These are phyloP conservation scores for Grifola frondosa DNA, from an alignment of 1,284 basidiomycete genomes.

Conservation along the genomic window DNA sequence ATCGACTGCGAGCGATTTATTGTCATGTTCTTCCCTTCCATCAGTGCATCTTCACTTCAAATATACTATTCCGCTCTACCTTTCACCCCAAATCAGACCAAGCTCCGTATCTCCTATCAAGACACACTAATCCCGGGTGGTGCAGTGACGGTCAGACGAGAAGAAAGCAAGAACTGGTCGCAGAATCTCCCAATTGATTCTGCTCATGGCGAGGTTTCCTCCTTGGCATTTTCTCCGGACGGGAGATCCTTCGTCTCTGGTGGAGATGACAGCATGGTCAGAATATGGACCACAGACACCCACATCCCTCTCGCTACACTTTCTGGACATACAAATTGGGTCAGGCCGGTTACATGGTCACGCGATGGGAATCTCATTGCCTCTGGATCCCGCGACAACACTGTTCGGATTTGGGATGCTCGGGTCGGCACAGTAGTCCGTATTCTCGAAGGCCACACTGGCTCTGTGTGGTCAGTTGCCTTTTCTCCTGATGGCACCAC, in stretches of 20 bases:
- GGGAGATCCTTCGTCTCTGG: slow-evolving; percentile 13
- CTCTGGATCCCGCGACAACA: slow-evolving; percentile 5
- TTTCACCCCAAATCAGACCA: background rate
- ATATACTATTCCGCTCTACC: background rate
- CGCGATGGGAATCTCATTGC: slow-evolving; percentile 18
- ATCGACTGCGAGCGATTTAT: slow-evolving; percentile 3
- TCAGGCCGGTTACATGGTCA: slow-evolving; percentile 23
- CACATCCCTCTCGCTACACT: slow-evolving; percentile 13
- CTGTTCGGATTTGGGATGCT: slow-evolving; percentile 1
- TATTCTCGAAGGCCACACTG: background rate
- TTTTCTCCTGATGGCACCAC: background rate
- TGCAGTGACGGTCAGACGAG: too few relatives aligned
- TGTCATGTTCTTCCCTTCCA: background rate
- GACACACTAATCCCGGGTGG: too few relatives aligned
- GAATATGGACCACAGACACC: slow-evolving; percentile 17
- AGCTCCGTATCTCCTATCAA: background rate
- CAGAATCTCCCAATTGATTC: too few relatives aligned
- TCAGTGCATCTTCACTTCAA: background rate
- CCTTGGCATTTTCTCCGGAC: slow-evolving; percentile 16
- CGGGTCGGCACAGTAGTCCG: background rate
- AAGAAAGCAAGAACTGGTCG: too few relatives aligned
- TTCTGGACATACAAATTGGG: slow-evolving; percentile 13
- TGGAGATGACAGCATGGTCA: slow-evolving; percentile 16
- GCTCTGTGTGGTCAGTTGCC: background rate
- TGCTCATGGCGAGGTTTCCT: too few relatives aligned